Evolutionary conservation across 2,329 filamentous ascomycete genomes (phyloP).

Genomic region (Botrytis deweyae): DNA sequence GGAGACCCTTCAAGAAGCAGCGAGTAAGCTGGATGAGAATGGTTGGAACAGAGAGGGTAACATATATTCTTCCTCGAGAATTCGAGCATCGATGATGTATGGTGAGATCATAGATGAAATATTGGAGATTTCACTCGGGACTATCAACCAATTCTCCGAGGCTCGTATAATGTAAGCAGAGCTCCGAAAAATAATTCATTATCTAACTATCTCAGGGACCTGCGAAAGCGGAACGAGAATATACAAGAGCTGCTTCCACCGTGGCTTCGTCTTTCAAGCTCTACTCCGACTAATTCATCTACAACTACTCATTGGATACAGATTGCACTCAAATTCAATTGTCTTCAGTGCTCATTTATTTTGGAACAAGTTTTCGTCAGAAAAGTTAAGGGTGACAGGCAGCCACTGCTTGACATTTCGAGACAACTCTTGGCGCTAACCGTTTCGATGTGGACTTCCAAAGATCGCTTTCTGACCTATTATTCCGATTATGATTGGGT

Average conservation of each 20-base stretch:
- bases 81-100: constrained; percentile 49
- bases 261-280: constrained; percentile 37
- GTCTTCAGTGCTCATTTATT: constrained; percentile 48
- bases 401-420: constrained; percentile 40
- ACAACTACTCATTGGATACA: constrained; percentile 39
- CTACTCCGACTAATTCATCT: constrained; percentile 47
- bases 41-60: constrained; percentile 53
- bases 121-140: constrained; percentile 51
- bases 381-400: constrained; percentile 38
- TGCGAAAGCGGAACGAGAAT: constrained; percentile 42
- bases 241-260: constrained; percentile 41
- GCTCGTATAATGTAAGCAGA: neutral
- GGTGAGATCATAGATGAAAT: constrained; percentile 57
- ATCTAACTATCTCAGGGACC: constrained; percentile 38
- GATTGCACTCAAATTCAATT: constrained; percentile 33
- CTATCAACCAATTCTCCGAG: constrained; percentile 15
- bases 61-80: constrained; percentile 47
- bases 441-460: constrained; percentile 50
- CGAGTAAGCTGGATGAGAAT: constrained; percentile 46
- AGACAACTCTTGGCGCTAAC: constrained; percentile 50
- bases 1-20: constrained; percentile 42
- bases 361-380: constrained; percentile 53
- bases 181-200: constrained; percentile 23
- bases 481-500: constrained; percentile 49
- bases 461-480: constrained; percentile 45